phyloP scores from a whole-genome alignment of 2,329 filamentous ascomycete species.

The Falciphora oryzae region DNA sequence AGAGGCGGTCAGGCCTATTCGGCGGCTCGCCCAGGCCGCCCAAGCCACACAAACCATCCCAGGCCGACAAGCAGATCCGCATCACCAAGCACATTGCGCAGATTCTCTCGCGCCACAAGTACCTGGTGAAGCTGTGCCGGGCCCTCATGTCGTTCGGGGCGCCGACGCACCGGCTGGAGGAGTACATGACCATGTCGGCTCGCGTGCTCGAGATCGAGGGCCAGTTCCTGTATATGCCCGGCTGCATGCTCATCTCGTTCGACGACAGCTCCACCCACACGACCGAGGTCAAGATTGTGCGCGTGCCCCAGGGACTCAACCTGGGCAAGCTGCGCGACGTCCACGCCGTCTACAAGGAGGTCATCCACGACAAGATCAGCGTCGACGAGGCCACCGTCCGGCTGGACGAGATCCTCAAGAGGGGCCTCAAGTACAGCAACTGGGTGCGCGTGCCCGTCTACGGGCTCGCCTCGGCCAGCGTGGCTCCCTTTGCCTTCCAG shows the following conservation, averaged over 20 bases:
- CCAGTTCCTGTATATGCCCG: slow-evolving; percentile 84
- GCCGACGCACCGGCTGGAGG: slow-evolving; percentile 83
- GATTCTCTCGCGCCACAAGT: slow-evolving; percentile 73
- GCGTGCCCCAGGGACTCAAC: slow-evolving; percentile 63
- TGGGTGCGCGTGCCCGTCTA: slow-evolving; percentile 61
- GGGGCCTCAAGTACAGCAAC: slow-evolving; percentile 39
- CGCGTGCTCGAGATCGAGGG: slow-evolving; percentile 84
- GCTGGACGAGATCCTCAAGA: slow-evolving; percentile 49
- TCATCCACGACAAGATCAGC: slow-evolving; percentile 70
- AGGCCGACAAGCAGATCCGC: slow-evolving; percentile 25
- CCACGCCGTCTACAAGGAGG: slow-evolving; percentile 74
- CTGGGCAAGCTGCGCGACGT: slow-evolving; percentile 68
- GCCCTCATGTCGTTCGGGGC: slow-evolving; percentile 88
- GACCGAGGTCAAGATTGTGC: slow-evolving; percentile 72
- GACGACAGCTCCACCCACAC: slow-evolving; percentile 68
- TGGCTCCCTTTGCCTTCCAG: slow-evolving; percentile 75
- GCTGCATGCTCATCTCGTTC: slow-evolving; percentile 92
- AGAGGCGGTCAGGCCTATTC: slow-evolving; percentile 5
- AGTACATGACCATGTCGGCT: slow-evolving; percentile 87
- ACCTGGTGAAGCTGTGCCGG: slow-evolving; percentile 76
- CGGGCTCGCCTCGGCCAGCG: slow-evolving; percentile 67
- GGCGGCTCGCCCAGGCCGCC: neutral
- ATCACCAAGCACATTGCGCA: slow-evolving; percentile 57
- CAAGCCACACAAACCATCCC: slow-evolving; percentile 3
- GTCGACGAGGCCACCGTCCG: slow-evolving; percentile 63